These are phyloP conservation scores for Penicillium antarcticum DNA, from an alignment of 495 filamentous ascomycete species.

Conservation along the genomic window DNA sequence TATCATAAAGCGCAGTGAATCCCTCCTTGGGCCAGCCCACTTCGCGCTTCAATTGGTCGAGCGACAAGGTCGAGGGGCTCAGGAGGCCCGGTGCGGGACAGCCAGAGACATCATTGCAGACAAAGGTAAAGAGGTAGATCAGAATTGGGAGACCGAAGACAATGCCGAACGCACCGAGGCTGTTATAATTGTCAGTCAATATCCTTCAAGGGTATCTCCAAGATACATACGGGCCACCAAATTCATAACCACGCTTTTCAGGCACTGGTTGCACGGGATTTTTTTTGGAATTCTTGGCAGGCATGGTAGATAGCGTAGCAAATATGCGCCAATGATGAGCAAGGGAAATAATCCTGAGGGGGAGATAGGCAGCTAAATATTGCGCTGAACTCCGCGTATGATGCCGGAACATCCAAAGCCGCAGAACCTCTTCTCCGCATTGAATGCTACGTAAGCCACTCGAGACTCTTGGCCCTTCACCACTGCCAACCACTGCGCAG, in stretches of 20 bases:
- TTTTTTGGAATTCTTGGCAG: slow-evolving; percentile 21
- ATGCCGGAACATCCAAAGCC: slow-evolving; percentile 17
- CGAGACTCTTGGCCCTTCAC: slow-evolving; percentile 2
- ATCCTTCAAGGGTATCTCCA: background rate
- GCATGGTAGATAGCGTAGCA: slow-evolving; percentile 16
- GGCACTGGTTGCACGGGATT: slow-evolving; percentile 36
- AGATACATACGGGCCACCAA: slow-evolving; percentile 77
- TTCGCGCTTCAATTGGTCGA: slow-evolving; percentile 70
- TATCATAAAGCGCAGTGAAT: slow-evolving; percentile 56
- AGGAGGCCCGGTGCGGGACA: slow-evolving; percentile 88
- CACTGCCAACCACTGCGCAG: background rate
- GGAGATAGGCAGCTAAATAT: slow-evolving; percentile 11
- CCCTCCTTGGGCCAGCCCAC: slow-evolving; percentile 74
- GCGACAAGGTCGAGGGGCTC: slow-evolving; percentile 64
- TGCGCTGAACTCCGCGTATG: slow-evolving; percentile 14
- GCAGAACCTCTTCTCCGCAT: slow-evolving; percentile 16
- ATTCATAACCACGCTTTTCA: slow-evolving; percentile 68
- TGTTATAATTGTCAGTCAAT: slow-evolving; percentile 35
- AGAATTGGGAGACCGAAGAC: slow-evolving; percentile 73
- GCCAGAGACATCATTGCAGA: slow-evolving; percentile 89
- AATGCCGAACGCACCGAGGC: slow-evolving; percentile 70
- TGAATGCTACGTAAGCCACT: slow-evolving; percentile 19
- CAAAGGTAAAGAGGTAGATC: slow-evolving; percentile 71
- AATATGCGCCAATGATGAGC: background rate
- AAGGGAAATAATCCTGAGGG: background rate